These are phyloP conservation scores for Saturnispora sekii DNA, from an alignment of 805 yeast species.

Conservation along the genomic window DNA sequence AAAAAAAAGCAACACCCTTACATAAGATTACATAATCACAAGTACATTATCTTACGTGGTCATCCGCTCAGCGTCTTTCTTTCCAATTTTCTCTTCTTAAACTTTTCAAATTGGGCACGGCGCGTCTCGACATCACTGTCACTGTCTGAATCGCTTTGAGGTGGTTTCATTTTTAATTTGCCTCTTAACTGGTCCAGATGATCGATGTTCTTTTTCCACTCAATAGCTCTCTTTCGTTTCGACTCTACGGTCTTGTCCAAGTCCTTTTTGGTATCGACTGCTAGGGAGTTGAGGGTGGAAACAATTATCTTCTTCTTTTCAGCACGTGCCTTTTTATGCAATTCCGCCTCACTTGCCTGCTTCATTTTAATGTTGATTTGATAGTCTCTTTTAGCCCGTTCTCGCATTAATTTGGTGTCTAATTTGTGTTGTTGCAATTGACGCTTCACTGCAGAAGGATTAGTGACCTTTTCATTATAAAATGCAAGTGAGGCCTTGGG, in stretches of 20 bases:
- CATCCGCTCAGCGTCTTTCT: too few species aligned
- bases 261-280: background rate
- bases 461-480: conserved; percentile 38
- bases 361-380: background rate
- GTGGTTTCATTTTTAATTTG: too few species aligned
- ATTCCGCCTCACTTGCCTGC: conserved; percentile 4
- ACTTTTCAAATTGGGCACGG: background rate
- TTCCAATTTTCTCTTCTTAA: background rate
- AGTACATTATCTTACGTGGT: too few species aligned
- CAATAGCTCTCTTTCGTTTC: background rate
- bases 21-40: too few species aligned
- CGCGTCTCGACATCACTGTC: conserved; percentile 1
- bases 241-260: background rate
- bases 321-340: background rate
- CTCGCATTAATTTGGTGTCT: conserved; percentile 31
- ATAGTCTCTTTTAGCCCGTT: conserved; percentile 15
- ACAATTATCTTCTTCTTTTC: conserved; percentile 1
- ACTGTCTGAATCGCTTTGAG: background rate
- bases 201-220: conserved; percentile 4
- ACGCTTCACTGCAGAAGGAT: conserved; percentile 36
- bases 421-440: conserved; percentile 30
- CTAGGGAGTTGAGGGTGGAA: background rate
- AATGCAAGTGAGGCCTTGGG: conserved; percentile 39
- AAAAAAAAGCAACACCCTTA: background rate
- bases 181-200: background rate